These are phyloP conservation scores for Botryotinia globosa DNA, from an alignment of 2,329 filamentous ascomycete species.

Conservation along the genomic window DNA sequence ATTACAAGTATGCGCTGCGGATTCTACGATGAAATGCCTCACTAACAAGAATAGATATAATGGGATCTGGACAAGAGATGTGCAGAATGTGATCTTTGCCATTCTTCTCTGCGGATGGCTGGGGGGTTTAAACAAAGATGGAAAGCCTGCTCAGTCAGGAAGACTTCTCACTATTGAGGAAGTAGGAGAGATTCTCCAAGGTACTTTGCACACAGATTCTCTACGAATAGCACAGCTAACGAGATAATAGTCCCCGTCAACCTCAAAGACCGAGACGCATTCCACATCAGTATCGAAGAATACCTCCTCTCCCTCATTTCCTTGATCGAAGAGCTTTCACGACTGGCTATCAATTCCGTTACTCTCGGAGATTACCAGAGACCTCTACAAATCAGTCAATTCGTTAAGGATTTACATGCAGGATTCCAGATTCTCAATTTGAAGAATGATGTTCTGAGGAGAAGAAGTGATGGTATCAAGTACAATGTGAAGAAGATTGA, in stretches of 20 bases:
- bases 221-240: slow-evolving; percentile 21
- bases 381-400: slow-evolving; percentile 82
- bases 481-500: slow-evolving; percentile 98
- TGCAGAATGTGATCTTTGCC: slow-evolving; percentile 72
- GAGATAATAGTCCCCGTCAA: slow-evolving; percentile 73
- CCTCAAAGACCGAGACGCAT: slow-evolving; percentile 81
- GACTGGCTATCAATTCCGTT: slow-evolving; percentile 90
- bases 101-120: slow-evolving; percentile 69
- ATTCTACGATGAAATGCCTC: neutral
- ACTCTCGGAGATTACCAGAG: slow-evolving; percentile 84
- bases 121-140: slow-evolving; percentile 62
- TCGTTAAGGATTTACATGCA: slow-evolving; percentile 92
- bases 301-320: slow-evolving; percentile 87
- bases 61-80: slow-evolving; percentile 74
- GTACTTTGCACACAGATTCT: slow-evolving; percentile 38
- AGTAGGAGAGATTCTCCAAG: slow-evolving; percentile 71
- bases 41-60: slow-evolving; percentile 60
- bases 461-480: slow-evolving; percentile 89
- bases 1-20: slow-evolving; percentile 72
- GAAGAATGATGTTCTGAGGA: slow-evolving; percentile 89
- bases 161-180: slow-evolving; percentile 84
- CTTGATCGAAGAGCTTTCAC: slow-evolving; percentile 84
- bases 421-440: slow-evolving; percentile 97
- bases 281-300: slow-evolving; percentile 96
- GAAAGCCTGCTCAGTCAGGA: slow-evolving; percentile 53